Evolutionary conservation across 2,329 filamentous ascomycete species (phyloP), one percentile per base, ranked within the genome.

Genomic region (Aureobasidium subglaciale): DNA sequence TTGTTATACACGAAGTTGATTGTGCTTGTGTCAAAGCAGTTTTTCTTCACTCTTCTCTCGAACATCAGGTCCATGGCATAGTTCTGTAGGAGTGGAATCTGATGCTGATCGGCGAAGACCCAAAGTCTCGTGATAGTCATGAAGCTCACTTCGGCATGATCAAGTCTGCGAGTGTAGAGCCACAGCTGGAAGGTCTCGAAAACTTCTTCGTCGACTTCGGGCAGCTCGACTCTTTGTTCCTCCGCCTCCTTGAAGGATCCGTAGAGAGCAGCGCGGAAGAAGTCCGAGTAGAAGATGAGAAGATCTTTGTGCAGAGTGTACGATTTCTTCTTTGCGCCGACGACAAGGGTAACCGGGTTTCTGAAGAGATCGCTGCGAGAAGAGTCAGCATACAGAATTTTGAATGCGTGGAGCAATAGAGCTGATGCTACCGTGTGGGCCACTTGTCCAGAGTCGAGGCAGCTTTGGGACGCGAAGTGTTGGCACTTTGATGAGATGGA

Each of bases 221-320:
- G 1, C 3, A 46, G 18, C 13, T 46, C 43, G 13, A 46, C n/a
- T 27, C n/a, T 46, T 1, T 7, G n/a, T 2, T 57, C 58, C 2
- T 8, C 10, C 4, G 27, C 43, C 27, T 63, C 60, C 13, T 24
- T 27, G 25, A 59, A 63, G 0, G 46, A 29, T 5, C 59, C 56
- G 8, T 58, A 52, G 40, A 62, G 52, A 4, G 62, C 59, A 3
- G 57, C 56, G 9, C 48, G 30, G 48, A 66, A 66, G 53, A 62
- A 64, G 34, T 57, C 56, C 2, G 62, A 64, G 50, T 62, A 62
- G 57, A 62, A 63, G 4, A 35, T 43, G 6, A 64, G 35, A 3
- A 64, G 35, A 3, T 55, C 59, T 27, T 59, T 58, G 59, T 66
- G 61, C 4, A 62, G 8, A 2, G 30, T 10, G 8, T 11, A 37